Conservation (phyloP, 2,329 filamentous ascomycete genomes). For the Botryosphaeria dothidea region DNA sequence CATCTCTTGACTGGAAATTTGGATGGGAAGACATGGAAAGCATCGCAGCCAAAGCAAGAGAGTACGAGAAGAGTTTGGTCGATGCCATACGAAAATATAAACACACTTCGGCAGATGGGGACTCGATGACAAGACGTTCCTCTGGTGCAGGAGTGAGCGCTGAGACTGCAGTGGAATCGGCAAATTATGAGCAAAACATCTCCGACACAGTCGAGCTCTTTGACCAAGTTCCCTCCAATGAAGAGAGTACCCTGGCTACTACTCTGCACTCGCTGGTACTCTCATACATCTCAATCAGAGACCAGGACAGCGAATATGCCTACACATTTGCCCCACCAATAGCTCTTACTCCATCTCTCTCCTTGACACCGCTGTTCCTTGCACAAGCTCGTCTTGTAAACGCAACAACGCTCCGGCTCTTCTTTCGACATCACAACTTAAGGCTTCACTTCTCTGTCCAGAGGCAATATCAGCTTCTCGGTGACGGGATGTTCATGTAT, state of each 20-base stretch:
- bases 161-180: constrained; percentile 18
- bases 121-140: background rate
- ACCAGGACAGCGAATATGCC: background rate
- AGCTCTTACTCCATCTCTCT: constrained; percentile 63
- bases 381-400: constrained; percentile 78
- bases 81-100: constrained; percentile 32
- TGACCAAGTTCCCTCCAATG: background rate
- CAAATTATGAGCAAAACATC: constrained; percentile 1
- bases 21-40: constrained; percentile 68
- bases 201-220: constrained; percentile 10
- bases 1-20: constrained; percentile 67
- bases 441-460: constrained; percentile 73
- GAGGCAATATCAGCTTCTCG: constrained; percentile 77
- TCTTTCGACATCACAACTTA: constrained; percentile 75
- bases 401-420: constrained; percentile 70
- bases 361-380: constrained; percentile 71
- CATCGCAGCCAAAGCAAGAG: constrained; percentile 61
- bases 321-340: constrained; percentile 54
- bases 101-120: background rate
- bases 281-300: background rate
- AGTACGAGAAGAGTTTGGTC: constrained; percentile 50
- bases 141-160: constrained; percentile 24
- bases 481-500: constrained; percentile 80
- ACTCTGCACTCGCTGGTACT: constrained; percentile 19
- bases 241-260: background rate